These are phyloP conservation scores for Debaryomyces udenii DNA, from an alignment of 1,139 yeast species.

Conservation along the genomic window DNA sequence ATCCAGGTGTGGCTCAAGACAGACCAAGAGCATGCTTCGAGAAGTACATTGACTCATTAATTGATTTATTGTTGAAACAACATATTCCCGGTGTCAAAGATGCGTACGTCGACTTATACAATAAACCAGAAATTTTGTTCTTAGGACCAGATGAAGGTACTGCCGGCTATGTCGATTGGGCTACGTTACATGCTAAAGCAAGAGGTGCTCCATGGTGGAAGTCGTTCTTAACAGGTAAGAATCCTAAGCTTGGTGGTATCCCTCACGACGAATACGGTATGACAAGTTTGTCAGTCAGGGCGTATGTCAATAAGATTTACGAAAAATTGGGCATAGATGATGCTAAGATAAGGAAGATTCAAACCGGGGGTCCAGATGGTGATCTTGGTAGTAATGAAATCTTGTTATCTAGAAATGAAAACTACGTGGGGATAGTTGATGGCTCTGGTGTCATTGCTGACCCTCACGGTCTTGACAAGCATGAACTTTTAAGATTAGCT, in stretches of 20 bases:
- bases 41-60: constrained; percentile 88
- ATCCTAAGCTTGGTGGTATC: constrained; percentile 91
- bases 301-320: constrained; percentile 87
- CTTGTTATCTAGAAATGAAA: constrained; percentile 76
- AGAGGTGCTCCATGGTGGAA: constrained; percentile 99
- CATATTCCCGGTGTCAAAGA: constrained; percentile 80
- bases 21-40: constrained; percentile 86
- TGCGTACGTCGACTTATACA: constrained; percentile 79
- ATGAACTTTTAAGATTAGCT: constrained; percentile 80
- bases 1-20: constrained; percentile 78
- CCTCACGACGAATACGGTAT: constrained; percentile 98
- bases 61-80: constrained; percentile 81
- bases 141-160: constrained; percentile 99
- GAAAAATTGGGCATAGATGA: constrained; percentile 69
- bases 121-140: constrained; percentile 84
- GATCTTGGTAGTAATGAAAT: constrained; percentile 97
- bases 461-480: constrained; percentile 83
- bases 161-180: constrained; percentile 96
- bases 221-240: constrained; percentile 95
- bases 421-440: constrained; percentile 86
- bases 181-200: constrained; percentile 89
- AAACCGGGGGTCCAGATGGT: constrained; percentile 99
- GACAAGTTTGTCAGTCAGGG: constrained; percentile 94
- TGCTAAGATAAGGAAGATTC: constrained; percentile 70
- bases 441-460: constrained; percentile 96